Evolutionary conservation across 805 yeast species (phyloP), one percentile per base, ranked within the genome.

Genomic region (Metschnikowia baotianmanensis): DNA sequence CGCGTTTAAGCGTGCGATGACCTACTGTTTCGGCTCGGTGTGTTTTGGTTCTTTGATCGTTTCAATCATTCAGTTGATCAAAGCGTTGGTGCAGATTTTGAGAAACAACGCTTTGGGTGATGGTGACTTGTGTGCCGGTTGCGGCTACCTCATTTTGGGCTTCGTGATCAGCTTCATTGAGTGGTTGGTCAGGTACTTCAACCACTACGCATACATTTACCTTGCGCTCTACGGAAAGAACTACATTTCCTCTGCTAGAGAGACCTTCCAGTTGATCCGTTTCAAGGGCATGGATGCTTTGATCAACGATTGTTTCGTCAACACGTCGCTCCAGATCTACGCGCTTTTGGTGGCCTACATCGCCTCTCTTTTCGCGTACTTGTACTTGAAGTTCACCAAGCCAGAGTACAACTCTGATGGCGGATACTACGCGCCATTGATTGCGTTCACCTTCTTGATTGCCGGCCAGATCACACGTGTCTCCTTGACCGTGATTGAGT

Each of bases 21-120:
- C 96, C 3, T 84, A 82, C 58, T 86, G 95, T 8, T 83, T 89
- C 55, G 97, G 98, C 2, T 85, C 96, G 2, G 83, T 90, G 40
- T 84, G 95, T 58, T 84, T 86, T 56, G 96, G 96, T 0, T 83
- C 88, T 2, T 61, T 84, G 55, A 73, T 84, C 58, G 85, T 85
- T 28, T 78, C 87, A 0, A 47, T 87, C 19, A 74, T 88, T 47
- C 91, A 86, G 56, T 71, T 87, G 12, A 47, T 85, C 31, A 75
- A 79, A 46, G 81, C 78, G 37, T 56, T 77, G 5, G 56, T 86
- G 29, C 68, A 72, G 15, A 58, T 79, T 17, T 56, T 80, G 35
- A 76, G 80, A 55, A 76, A 74, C 38, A 69, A 71, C 47, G 74
- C 80, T 19, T 71, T 76, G 19, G 67, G 65, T 23, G 73, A 73